These are phyloP conservation scores for Penicillium paxilli DNA, from an alignment of 495 filamentous ascomycete species.

Conservation along the genomic window DNA sequence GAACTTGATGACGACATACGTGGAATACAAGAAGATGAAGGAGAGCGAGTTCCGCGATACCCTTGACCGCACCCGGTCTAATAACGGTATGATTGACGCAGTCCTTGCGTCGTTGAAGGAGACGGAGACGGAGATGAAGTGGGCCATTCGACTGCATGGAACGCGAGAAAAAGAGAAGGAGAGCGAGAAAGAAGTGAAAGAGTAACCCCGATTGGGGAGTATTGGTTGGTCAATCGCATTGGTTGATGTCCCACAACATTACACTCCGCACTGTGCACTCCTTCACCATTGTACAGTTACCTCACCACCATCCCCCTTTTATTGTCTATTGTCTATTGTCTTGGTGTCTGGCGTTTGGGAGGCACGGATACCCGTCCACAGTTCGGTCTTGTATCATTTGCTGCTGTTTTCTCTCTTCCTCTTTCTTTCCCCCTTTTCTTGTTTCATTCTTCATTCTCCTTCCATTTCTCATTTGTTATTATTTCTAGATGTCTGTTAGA, in stretches of 20 bases:
- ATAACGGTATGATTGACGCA: slow-evolving; percentile 55
- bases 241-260: not conserved
- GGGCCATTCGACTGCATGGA: slow-evolving; percentile 65
- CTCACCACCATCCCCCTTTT: too few relatives aligned
- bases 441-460: too few relatives aligned
- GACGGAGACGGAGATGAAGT: slow-evolving; percentile 65
- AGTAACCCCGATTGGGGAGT: not conserved
- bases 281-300: too few relatives aligned
- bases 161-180: slow-evolving; percentile 43
- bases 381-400: not conserved
- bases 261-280: not conserved
- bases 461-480: too few relatives aligned
- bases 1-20: slow-evolving; percentile 54
- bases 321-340: too few relatives aligned
- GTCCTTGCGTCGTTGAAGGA: slow-evolving; percentile 60
- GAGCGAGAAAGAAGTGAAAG: not conserved
- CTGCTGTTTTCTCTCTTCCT: not conserved
- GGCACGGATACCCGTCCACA: not conserved
- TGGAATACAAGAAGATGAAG: slow-evolving; percentile 62
- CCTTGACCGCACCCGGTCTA: slow-evolving; percentile 51
- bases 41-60: slow-evolving; percentile 59
- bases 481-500: not conserved
- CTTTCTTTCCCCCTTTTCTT: not conserved
- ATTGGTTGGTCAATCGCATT: not conserved
- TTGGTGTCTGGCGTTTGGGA: slow-evolving; percentile 1